Percentiles rank a stretch among this genome's conserved stretches.
Conservation (phyloP, 441 rosid species). For the Adansonia grandidieri region DNA sequence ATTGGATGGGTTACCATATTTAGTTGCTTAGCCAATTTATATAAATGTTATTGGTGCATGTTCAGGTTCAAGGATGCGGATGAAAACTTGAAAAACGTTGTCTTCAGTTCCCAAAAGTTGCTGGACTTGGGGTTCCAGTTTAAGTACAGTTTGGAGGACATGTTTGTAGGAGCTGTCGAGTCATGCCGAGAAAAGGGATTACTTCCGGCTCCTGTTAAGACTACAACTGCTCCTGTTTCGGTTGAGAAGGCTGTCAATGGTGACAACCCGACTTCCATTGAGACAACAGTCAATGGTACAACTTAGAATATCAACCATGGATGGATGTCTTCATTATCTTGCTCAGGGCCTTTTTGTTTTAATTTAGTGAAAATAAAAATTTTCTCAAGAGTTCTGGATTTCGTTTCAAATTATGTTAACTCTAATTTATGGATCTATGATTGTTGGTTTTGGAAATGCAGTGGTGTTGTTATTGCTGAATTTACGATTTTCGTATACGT, state of each 20-base stretch:
- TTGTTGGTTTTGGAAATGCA: neutral
- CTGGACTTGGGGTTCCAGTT: slow-evolving; percentile 69
- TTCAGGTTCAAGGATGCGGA: slow-evolving; percentile 67
- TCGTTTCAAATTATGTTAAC: neutral
- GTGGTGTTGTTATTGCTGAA: neutral
- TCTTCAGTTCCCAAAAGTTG: slow-evolving; percentile 70
- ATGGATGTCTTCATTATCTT: neutral
- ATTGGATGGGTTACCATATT: neutral
- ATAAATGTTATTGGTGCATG: neutral
- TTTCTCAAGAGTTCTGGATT: neutral
- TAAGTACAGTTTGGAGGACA: slow-evolving; percentile 74
- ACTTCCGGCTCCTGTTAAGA: slow-evolving; percentile 39
- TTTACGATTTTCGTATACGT: neutral
- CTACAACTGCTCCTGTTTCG: neutral
- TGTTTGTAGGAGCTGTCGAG: slow-evolving; percentile 69
- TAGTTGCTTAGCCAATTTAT: neutral
- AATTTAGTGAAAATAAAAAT: neutral
- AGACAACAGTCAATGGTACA: neutral
- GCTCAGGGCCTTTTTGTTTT: neutral
- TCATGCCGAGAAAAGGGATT: slow-evolving; percentile 69
- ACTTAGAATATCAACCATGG: neutral
- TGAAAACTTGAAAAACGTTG: slow-evolving; percentile 45
- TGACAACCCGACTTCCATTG: neutral
- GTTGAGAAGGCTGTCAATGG: neutral
- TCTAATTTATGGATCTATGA: neutral